Evolutionary conservation across 139 green algal species (phyloP).

Genomic region (Chlorella sp.): DNA sequence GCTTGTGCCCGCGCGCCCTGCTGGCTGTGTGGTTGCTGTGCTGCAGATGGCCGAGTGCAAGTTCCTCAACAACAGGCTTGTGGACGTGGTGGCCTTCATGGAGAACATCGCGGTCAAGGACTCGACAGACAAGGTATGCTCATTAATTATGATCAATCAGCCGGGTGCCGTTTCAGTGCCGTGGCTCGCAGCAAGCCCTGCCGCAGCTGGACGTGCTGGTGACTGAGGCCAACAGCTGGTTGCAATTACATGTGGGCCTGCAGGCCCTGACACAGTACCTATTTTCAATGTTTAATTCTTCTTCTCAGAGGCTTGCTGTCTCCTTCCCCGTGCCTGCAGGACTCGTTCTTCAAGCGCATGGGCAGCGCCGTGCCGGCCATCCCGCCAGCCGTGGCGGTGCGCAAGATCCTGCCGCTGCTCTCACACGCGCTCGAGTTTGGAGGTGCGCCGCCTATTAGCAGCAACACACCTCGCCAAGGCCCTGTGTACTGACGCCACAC

Average conservation of each 20-base stretch:
- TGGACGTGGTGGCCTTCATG: slow-evolving; percentile 88
- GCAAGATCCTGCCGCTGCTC: slow-evolving; percentile 90
- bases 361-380: slow-evolving; percentile 47
- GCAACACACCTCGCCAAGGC: no score
- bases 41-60: slow-evolving; percentile 60
- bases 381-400: slow-evolving; percentile 59
- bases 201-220: no score
- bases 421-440: slow-evolving; percentile 84
- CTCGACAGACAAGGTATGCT: slow-evolving; percentile 54
- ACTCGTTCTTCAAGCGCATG: slow-evolving; percentile 72
- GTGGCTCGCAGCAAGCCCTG: not conserved
- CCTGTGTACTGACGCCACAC: no score
- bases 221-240: no score
- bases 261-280: no score
- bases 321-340: slow-evolving; percentile 20
- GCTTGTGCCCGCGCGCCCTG: no score
- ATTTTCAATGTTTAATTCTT: no score
- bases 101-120: slow-evolving; percentile 89
- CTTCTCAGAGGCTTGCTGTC: no score
- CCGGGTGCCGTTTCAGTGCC: not conserved
- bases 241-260: no score
- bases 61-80: slow-evolving; percentile 88
- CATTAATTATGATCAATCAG: not conserved
- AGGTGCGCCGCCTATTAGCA: no score
- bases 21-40: no score